These are phyloP conservation scores for Fusarium nodosum DNA, from an alignment of 2,329 filamentous ascomycete genomes.

Conservation along the genomic window DNA sequence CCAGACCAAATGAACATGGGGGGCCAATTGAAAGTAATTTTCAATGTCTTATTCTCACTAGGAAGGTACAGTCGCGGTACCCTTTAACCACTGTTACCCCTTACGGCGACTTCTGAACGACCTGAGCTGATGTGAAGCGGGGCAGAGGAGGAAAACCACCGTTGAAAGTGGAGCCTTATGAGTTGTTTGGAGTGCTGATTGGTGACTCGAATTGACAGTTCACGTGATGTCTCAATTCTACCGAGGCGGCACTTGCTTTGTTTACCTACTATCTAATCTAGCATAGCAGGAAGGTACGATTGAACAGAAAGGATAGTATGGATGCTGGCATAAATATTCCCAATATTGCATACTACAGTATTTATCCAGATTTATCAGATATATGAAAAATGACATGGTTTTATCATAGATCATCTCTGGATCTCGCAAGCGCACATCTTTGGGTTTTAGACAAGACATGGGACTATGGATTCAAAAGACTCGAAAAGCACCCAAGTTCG, in stretches of 20 bases:
- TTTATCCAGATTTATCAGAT: background rate
- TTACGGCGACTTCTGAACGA: conserved; percentile 27
- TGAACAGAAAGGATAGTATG: background rate
- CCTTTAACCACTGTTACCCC: conserved; percentile 17
- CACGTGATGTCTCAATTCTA: conserved; percentile 19
- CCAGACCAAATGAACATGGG: conserved; percentile 25
- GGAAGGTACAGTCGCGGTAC: conserved; percentile 36
- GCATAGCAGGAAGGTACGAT: conserved; percentile 9
- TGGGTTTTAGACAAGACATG: background rate
- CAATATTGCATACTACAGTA: background rate
- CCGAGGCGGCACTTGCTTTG: background rate
- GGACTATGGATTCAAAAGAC: background rate
- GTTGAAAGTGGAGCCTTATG: conserved; percentile 1
- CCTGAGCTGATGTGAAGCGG: conserved; percentile 31
- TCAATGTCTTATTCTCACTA: conserved; percentile 17
- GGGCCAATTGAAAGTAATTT: conserved; percentile 13
- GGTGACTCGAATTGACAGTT: accelerated
- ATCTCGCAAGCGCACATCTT: background rate
- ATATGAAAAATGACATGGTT: background rate
- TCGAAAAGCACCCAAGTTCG: background rate
- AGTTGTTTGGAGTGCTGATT: conserved; percentile 17
- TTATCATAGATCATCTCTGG: background rate
- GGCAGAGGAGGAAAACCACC: conserved; percentile 21
- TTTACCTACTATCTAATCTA: no score
- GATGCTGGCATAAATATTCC: background rate